phyloP scores from a whole-genome alignment of 179 eudicot genomes.

The Silene coronaria region DNA sequence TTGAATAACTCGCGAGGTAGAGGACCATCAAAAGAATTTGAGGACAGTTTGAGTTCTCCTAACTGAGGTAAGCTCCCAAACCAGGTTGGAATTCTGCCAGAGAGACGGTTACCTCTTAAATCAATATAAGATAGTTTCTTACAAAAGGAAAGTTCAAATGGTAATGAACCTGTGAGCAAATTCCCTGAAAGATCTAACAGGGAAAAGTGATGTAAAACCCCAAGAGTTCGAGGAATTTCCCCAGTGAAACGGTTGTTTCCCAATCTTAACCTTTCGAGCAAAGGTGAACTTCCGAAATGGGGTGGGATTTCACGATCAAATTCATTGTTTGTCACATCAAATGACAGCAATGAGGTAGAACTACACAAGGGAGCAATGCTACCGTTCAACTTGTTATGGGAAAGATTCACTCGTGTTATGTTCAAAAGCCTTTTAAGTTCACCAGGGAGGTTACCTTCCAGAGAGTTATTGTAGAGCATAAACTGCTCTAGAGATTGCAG shows the following conservation, averaged over 20 bases:
- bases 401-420: constrained; percentile 74
- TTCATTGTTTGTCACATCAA: constrained; percentile 76
- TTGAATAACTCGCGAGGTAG: constrained; percentile 68
- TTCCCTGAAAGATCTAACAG: constrained; percentile 78
- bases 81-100: constrained; percentile 73
- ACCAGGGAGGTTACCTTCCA: constrained; percentile 66
- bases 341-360: constrained; percentile 65
- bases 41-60: constrained; percentile 82
- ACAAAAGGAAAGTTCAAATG: constrained; percentile 60
- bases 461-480: constrained; percentile 88
- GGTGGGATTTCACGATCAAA: constrained; percentile 70
- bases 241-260: constrained; percentile 70
- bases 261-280: constrained; percentile 64
- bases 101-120: constrained; percentile 63
- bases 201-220: constrained; percentile 44
- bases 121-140: constrained; percentile 68
- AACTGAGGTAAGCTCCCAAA: constrained; percentile 66
- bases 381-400: constrained; percentile 68
- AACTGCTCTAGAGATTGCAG: constrained; percentile 55
- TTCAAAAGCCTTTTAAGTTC: constrained; percentile 48
- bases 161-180: constrained; percentile 60
- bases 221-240: constrained; percentile 69
- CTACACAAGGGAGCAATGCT: constrained; percentile 71
- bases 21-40: constrained; percentile 59
- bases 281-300: constrained; percentile 58